phyloP scores from a whole-genome alignment of 768 basidiomycete genomes.

The Dacryopinax spathularia region DNA sequence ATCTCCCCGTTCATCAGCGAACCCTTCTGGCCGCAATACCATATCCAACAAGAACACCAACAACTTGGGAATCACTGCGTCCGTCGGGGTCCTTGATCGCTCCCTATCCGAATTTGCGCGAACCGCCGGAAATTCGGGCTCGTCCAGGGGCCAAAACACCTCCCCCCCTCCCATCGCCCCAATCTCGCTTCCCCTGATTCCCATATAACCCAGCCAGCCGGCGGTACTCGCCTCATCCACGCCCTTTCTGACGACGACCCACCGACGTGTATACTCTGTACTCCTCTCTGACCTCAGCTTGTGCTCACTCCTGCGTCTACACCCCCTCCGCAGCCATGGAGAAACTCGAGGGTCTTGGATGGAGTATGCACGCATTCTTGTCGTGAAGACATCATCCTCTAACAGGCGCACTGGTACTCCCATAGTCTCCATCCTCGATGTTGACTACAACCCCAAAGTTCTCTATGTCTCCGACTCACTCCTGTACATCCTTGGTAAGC shows the following conservation, averaged over 20 bases:
- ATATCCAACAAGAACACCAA: background rate
- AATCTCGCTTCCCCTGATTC: background rate
- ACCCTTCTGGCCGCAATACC: too few relatives aligned
- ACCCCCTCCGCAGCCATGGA: background rate
- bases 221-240: too few relatives aligned
- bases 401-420: background rate
- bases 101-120: background rate
- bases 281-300: background rate
- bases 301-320: background rate
- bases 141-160: background rate
- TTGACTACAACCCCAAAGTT: background rate
- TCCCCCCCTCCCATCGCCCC: background rate
- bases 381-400: background rate
- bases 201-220: too few relatives aligned
- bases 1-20: background rate
- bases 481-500: too few relatives aligned
- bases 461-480: background rate
- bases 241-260: too few relatives aligned
- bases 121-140: background rate
- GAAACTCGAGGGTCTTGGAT: slow-evolving; percentile 2
- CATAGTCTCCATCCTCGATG: background rate
- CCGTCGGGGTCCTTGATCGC: background rate
- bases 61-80: background rate
- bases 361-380: background rate
- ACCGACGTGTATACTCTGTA: too few relatives aligned